phyloP scores from a whole-genome alignment of 2,329 filamentous ascomycete species.

The Ceratocystis alfenasii region DNA sequence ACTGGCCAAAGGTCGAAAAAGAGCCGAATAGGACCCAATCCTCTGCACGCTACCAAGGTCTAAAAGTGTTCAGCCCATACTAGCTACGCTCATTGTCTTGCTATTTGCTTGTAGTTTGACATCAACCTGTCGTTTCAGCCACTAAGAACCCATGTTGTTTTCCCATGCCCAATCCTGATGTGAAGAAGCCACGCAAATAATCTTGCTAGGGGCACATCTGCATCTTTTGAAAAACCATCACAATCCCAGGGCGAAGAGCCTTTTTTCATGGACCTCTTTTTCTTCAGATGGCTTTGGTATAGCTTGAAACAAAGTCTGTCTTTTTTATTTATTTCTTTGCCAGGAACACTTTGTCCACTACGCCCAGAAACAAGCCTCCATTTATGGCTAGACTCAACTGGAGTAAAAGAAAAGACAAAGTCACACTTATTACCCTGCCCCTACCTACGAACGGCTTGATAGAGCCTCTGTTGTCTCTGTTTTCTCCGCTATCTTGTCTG shows the following conservation, averaged over 20 bases:
- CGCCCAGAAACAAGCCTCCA: background rate
- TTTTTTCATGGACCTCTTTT: background rate
- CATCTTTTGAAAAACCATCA: background rate
- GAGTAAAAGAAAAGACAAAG: slow-evolving; percentile 1
- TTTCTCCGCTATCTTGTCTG: background rate
- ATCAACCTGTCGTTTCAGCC: background rate
- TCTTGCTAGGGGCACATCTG: background rate
- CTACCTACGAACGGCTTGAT: background rate
- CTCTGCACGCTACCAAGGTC: background rate
- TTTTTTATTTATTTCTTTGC: background rate
- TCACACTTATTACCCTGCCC: background rate
- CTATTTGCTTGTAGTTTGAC: background rate
- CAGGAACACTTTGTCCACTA: background rate
- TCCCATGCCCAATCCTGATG: slow-evolving; percentile 5
- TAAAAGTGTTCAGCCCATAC: background rate
- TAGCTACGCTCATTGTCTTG: background rate
- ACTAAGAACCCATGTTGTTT: background rate
- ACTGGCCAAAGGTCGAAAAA: background rate
- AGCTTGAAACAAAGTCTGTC: slow-evolving; percentile 5
- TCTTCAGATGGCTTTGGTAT: background rate
- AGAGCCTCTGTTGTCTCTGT: slow-evolving; percentile 5
- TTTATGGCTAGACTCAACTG: background rate
- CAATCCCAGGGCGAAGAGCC: background rate
- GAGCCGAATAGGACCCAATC: background rate
- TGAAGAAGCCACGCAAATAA: background rate